Evolutionary conservation across 2,329 filamentous ascomycete species (phyloP), one percentile per base, ranked within the genome.

Genomic region (Colletotrichum viniferum): DNA sequence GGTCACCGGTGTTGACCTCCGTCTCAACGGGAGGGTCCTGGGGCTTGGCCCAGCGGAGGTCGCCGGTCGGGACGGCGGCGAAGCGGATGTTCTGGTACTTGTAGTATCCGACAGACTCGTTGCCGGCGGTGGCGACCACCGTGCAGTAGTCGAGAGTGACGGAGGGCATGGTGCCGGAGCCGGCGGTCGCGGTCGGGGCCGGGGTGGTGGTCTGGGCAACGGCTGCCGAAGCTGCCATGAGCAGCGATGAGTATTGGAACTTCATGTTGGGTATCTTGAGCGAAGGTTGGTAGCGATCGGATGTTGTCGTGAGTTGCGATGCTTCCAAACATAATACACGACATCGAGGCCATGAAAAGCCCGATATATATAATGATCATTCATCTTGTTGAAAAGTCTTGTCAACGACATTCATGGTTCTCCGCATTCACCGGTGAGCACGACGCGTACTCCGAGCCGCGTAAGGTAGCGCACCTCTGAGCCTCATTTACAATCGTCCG

Each of bases 11-110:
- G 70, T 63, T 63, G 38, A 61, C 24, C n/a, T 67, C 64, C 3
- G 64, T 69, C 55, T 69, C 70, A 7, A 62, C 64, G 14, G 52
- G 63, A 5, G 70, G 60, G 32, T 34, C 48, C 26, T 69, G 52
- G 5, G 69, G 69, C 24, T 58, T 58, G 24, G 48, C 61, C 61
- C 69, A 80, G 14, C 79, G 78, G 9, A 81, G 70, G 21, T 79
- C 64, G n/a, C 79, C 78, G 9, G 69, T 78, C 12, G 79, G 78
- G 24, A 73, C 21, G 10, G 78, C 78, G 21, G 78, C 79, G 55
- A 79, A 80, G 43, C 79, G 79, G 36, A 81, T 80, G 70, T 80
- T 80, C 18, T 80, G 80, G 75, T 79, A 81, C 69, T 71, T 66
- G 48, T 66, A 71, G 32, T 71, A 66, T 16, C 69, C 69, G 43